A percentile compares a stretch with the other conserved stretches of the same genome.
Conservation (phyloP, 2,329 filamentous ascomycete species). For the Exophiala lecanii-corni region DNA sequence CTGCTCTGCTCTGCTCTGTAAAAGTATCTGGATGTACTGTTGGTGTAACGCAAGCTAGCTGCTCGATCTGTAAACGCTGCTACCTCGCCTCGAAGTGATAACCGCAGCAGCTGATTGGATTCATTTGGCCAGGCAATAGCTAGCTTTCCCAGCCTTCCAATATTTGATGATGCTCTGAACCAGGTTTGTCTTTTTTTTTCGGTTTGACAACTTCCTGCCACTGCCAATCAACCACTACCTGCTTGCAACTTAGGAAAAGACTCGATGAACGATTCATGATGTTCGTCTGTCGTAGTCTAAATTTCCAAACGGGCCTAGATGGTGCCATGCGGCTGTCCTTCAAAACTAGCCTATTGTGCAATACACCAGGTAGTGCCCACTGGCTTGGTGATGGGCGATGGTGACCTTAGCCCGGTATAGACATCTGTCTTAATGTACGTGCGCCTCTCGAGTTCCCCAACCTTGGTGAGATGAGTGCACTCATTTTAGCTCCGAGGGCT, state of each 20-base stretch:
- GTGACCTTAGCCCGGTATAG: too few species aligned
- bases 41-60: not conserved
- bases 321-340: too few species aligned
- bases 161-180: not conserved
- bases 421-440: too few species aligned
- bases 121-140: not conserved
- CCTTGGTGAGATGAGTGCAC: too few species aligned
- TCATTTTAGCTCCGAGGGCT: too few species aligned
- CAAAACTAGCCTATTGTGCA: too few species aligned
- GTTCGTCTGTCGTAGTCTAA: too few species aligned
- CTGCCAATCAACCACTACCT: not conserved
- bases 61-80: not conserved
- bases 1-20: conserved; percentile 56
- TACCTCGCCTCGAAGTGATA: not conserved
- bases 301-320: too few species aligned
- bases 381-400: too few species aligned
- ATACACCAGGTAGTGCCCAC: too few species aligned
- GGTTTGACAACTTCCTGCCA: not conserved
- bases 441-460: too few species aligned
- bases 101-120: not conserved
- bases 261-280: too few species aligned
- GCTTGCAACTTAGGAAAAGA: not conserved
- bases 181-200: not conserved
- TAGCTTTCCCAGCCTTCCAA: not conserved
- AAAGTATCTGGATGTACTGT: conserved; percentile 54